Base-by-base conservation (phyloP, 2,329 filamentous ascomycete genomes). In the Fusarium sp. region DNA sequence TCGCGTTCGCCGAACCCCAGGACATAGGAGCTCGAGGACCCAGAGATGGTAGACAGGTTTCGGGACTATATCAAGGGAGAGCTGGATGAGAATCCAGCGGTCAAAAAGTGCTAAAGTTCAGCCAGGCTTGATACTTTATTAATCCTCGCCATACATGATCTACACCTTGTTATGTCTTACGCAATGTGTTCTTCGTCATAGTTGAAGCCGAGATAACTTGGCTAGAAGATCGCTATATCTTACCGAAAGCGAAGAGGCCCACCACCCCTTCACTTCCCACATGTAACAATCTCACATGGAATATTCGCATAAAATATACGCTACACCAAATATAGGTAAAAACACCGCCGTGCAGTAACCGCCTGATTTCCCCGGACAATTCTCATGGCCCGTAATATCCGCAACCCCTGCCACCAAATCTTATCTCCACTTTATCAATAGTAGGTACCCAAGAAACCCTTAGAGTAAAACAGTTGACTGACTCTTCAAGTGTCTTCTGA, bases 381-480 rank as follows among this genome's bases (percentile, higher is more conserved):
- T 10, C 11, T n/a, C 10, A 46, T 3, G 10, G 4, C 11, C 40
- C 13, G 20, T 46, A 46, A n/a, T 10, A 25, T 46, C 23, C 20
- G 20, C 13, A 9, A 13, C 20, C 20, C 20, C 13, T 10, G 40
- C 8, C 20, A 46, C 20, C 13, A 46, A 46, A 25, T n/a, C 42
- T 44, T 16, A 46, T 46, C 9, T 27, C 23, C 42, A 46, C 23
- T 46, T 46, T 1, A 6, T n/a, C 14, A 16, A 16, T 2, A 49
- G 44, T 49, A 49, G 6, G 42, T 16, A 2, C 6, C 1, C 5
- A 27, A n/a, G 20, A n/a, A n/a, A 2, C 13, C 23, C 3, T 3
- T 2, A 4, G 3, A 4, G 4, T 5, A 6, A 1, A 25, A 9
- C 1, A 6, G 1, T n/a, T n/a, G 1, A 16, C 23, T 29, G 0